Conservation (phyloP, 2,329 filamentous ascomycete species). For the Clonostachys rosea region DNA sequence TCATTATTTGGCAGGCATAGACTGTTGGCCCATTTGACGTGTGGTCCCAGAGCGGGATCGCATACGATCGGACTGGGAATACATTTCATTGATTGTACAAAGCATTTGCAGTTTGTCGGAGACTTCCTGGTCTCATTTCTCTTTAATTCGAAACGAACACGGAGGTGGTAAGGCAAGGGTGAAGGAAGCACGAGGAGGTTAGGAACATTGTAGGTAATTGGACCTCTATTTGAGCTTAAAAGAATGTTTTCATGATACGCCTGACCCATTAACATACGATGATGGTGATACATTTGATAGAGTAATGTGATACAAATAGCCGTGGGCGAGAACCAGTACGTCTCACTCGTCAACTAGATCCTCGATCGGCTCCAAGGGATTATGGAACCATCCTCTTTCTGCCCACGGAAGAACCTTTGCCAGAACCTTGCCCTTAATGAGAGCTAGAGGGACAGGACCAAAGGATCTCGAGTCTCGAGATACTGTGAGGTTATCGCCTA, state of each 20-base stretch:
- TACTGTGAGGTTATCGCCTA: constrained; percentile 79
- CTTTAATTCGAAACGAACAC: constrained; percentile 6
- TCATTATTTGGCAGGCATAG: too few relatives aligned
- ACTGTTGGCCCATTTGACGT: too few relatives aligned
- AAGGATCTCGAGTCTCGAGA: constrained; percentile 85
- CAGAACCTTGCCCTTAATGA: constrained; percentile 80
- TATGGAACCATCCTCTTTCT: constrained; percentile 45
- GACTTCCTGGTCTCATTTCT: constrained; percentile 1
- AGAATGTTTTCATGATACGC: too few relatives aligned
- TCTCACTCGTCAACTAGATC: not conserved
- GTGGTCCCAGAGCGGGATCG: too few relatives aligned
- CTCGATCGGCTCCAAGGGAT: constrained; percentile 28
- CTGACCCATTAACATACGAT: too few relatives aligned
- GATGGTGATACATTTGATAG: too few relatives aligned
- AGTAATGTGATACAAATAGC: too few relatives aligned
- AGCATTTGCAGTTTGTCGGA: constrained; percentile 20
- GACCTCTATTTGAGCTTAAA: too few relatives aligned
- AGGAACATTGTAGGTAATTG: constrained; percentile 3
- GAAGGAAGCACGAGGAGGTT: constrained; percentile 7
- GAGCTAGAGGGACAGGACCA: constrained; percentile 79
- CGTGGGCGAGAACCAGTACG: too few relatives aligned
- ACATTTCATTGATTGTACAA: constrained; percentile 19
- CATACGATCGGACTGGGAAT: not conserved
- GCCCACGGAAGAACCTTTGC: constrained; percentile 52
- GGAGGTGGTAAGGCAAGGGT: not conserved